Conservation (phyloP, 2,329 filamentous ascomycete genomes). For the Shiraia sp. region DNA sequence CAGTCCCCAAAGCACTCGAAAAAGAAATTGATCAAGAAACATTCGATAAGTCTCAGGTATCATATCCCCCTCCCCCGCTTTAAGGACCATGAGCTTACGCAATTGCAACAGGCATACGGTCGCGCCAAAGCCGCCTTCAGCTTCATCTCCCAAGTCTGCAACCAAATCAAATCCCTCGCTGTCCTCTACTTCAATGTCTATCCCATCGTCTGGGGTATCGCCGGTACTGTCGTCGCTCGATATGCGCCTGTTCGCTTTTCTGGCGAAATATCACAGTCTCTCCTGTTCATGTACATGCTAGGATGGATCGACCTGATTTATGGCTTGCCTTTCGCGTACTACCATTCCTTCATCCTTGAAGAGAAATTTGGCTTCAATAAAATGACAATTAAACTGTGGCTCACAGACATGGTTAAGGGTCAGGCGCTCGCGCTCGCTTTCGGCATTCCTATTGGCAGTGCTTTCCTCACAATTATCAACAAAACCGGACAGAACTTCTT, state of each 20-base stretch:
- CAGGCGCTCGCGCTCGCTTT: conserved; percentile 80
- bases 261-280: conserved; percentile 91
- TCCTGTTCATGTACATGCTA: conserved; percentile 89
- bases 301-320: conserved; percentile 79
- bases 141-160: conserved; percentile 78
- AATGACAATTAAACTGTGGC: conserved; percentile 85
- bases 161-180: conserved; percentile 83
- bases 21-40: conserved; percentile 87
- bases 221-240: conserved; percentile 72
- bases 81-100: conserved; percentile 18
- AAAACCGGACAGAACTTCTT: conserved; percentile 94
- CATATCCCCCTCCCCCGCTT: conserved; percentile 5
- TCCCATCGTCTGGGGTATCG: conserved; percentile 84
- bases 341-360: conserved; percentile 94
- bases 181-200: conserved; percentile 91
- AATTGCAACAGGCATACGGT: conserved; percentile 69
- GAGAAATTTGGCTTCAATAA: conserved; percentile 99
- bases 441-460: conserved; percentile 85
- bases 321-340: conserved; percentile 80
- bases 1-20: conserved; percentile 82
- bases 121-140: conserved; percentile 92
- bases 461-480: conserved; percentile 91
- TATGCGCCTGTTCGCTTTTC: conserved; percentile 79
- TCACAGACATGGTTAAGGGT: conserved; percentile 89
- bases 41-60: conserved; percentile 87